Evolutionary conservation across 2,329 filamentous ascomycete genomes (phyloP).

Genomic region (Sclerotinia sclerotiorum): DNA sequence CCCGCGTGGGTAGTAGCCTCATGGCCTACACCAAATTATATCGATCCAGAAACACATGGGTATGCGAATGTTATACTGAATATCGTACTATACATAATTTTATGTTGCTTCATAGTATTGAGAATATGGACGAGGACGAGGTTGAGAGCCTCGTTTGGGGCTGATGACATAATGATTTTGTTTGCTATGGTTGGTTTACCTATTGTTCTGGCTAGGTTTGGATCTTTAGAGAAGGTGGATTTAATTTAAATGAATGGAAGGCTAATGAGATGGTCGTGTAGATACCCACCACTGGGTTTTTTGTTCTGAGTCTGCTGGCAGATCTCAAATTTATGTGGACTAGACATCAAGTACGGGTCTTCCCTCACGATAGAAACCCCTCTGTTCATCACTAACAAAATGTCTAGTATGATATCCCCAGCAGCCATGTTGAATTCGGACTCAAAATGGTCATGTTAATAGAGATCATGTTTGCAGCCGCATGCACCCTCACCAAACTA

Average conservation of each 20-base stretch:
- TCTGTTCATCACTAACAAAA: background rate
- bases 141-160: slow-evolving; percentile 47
- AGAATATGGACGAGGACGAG: slow-evolving; percentile 49
- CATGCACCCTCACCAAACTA: slow-evolving; percentile 43
- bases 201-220: background rate
- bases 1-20: slow-evolving; percentile 27
- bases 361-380: background rate
- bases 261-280: slow-evolving; percentile 19
- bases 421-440: slow-evolving; percentile 39
- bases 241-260: background rate
- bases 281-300: slow-evolving; percentile 44
- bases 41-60: slow-evolving; percentile 47
- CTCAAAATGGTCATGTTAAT: slow-evolving; percentile 44
- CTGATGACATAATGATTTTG: slow-evolving; percentile 49
- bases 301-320: slow-evolving; percentile 41
- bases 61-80: slow-evolving; percentile 47
- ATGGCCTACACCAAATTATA: slow-evolving; percentile 48
- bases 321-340: slow-evolving; percentile 43
- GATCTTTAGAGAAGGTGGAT: background rate
- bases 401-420: slow-evolving; percentile 43
- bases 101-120: slow-evolving; percentile 45
- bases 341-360: slow-evolving; percentile 37
- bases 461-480: slow-evolving; percentile 43
- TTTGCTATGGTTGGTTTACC: slow-evolving; percentile 42
- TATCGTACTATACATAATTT: slow-evolving; percentile 43